phyloP scores from a whole-genome alignment of 495 filamentous ascomycete genomes.

The Neurospora sp. region DNA sequence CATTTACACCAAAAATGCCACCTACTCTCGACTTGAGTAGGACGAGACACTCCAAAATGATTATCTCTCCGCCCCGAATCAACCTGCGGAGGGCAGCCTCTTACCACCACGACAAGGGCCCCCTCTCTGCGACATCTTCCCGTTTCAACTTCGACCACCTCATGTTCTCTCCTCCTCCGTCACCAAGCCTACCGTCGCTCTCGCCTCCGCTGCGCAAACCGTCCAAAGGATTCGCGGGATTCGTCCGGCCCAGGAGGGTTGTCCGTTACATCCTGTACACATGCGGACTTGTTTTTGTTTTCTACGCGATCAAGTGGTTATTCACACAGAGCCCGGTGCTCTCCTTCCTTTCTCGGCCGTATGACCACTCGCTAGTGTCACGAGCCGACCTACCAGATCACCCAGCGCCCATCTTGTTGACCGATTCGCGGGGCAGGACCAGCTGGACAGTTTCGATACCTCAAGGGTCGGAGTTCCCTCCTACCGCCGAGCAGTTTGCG shows the following conservation, averaged over 20 bases:
- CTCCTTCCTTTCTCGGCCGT: conserved; percentile 17
- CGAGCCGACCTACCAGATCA: conserved; percentile 41
- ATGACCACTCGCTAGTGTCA: conserved; percentile 38
- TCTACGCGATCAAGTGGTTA: conserved; percentile 21
- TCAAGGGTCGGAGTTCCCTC: conserved; percentile 42
- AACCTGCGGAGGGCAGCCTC: conserved; percentile 40
- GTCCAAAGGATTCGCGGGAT: conserved; percentile 16
- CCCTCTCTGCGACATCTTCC: conserved; percentile 43
- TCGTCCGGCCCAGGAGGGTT: conserved; percentile 36
- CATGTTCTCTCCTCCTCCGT: conserved; percentile 52
- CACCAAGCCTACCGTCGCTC: conserved; percentile 53
- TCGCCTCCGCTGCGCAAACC: conserved; percentile 51
- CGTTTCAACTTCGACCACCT: conserved; percentile 52
- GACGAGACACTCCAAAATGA: conserved; percentile 38
- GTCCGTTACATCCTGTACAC: conserved; percentile 36
- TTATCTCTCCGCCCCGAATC: conserved; percentile 38
- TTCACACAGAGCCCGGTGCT: conserved; percentile 15
- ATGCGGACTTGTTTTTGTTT: conserved; percentile 24
- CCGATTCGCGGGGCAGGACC: conserved; percentile 42
- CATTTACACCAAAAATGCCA: conserved; percentile 25
- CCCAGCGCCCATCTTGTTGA: conserved; percentile 49
- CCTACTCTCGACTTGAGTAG: conserved; percentile 40
- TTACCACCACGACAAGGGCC: conserved; percentile 38
- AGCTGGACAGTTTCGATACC: conserved; percentile 69
- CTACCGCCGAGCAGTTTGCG: conserved; percentile 46